Base-by-base conservation (phyloP, 352 stramenopile genomes). In the Blastocystis hominis region DNA sequence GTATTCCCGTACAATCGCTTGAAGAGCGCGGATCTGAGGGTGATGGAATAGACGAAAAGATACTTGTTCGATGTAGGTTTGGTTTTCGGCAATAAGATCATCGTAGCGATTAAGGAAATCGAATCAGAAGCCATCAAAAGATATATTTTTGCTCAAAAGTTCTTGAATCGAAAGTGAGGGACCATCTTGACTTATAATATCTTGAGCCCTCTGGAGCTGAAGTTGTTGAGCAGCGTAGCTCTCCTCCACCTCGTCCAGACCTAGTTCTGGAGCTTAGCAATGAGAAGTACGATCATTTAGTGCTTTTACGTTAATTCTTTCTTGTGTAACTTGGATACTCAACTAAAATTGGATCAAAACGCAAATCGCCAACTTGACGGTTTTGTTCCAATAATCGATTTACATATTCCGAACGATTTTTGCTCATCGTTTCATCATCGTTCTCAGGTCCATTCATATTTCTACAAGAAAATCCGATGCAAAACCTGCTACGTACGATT, bases 31-130 rank as follows among this genome's bases (percentile, higher is more conserved):
- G n/a, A 84, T 84, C 72, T 84, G 44, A 1, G 9, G 17, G 36
- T 47, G 20, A n/a, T 38, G 0, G 13, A n/a, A 54, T 53, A 46
- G 15, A 68, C 24, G n/a, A 46, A n/a, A 0, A 50, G 34, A 17
- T 15, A 84, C 72, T 66, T 84, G 72, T 15, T 84, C 72, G 20
- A 84, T 84, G 55, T 66, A 84, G 20, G 72, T 84, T 66, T 84
- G 72, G 46, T 84, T 84, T 53, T 84, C 72, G 13, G 53, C 13
- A 24, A 53, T 68, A 3, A 84, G 20, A 30, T 84, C 72, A 50
- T 84, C 72, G 44, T 84, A 30, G 20, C 9, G 9, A 68, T 84
- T 9, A 84, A 84, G 72, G 55, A 69, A 36, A 24, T 46, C n/a
- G 15, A 34, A 42, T 44, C 15, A 7, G 13, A 54, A 40, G 40